Conservation (phyloP, 2,329 filamentous ascomycete species). For the Arthrinium phaeospermum region DNA sequence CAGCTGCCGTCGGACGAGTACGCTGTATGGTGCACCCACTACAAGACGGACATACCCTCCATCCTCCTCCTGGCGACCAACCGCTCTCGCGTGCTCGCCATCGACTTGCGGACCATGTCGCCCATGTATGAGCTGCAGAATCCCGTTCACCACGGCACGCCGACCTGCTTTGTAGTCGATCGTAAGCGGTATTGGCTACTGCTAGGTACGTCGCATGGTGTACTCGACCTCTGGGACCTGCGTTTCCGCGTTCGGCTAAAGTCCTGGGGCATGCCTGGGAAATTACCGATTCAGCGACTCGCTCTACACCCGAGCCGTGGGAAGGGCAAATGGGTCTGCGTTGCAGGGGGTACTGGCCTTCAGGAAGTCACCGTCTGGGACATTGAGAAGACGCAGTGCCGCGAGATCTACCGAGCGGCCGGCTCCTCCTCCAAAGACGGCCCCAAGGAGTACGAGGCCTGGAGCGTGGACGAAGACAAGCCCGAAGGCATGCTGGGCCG, state of each 20-base stretch:
- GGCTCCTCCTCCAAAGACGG: slow-evolving; percentile 60
- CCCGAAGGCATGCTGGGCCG: slow-evolving; percentile 85
- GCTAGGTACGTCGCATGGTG: slow-evolving; percentile 89
- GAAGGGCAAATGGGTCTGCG: slow-evolving; percentile 83
- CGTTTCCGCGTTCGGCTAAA: slow-evolving; percentile 90
- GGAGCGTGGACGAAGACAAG: slow-evolving; percentile 88
- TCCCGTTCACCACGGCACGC: slow-evolving; percentile 87
- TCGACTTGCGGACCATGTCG: slow-evolving; percentile 88
- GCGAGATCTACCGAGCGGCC: slow-evolving; percentile 82
- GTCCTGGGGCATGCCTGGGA: slow-evolving; percentile 85
- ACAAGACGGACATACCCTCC: slow-evolving; percentile 81
- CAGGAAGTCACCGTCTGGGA: slow-evolving; percentile 97
- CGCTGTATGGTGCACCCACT: slow-evolving; percentile 92
- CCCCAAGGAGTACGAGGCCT: slow-evolving; percentile 75
- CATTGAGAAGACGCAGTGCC: slow-evolving; percentile 84
- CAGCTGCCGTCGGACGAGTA: slow-evolving; percentile 76
- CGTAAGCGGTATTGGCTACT: slow-evolving; percentile 88
- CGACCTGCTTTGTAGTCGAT: slow-evolving; percentile 90
- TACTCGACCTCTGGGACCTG: slow-evolving; percentile 93
- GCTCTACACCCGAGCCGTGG: slow-evolving; percentile 79
- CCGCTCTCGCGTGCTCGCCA: slow-evolving; percentile 78
- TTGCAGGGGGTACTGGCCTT: slow-evolving; percentile 84
- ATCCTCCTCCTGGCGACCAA: slow-evolving; percentile 87
- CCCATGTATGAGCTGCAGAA: slow-evolving; percentile 82
- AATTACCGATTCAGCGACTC: slow-evolving; percentile 79